Evolutionary conservation across 1,284 basidiomycete genomes (phyloP), one percentile per base, ranked within the genome.

Genomic region (Apiotrichum porosum): DNA sequence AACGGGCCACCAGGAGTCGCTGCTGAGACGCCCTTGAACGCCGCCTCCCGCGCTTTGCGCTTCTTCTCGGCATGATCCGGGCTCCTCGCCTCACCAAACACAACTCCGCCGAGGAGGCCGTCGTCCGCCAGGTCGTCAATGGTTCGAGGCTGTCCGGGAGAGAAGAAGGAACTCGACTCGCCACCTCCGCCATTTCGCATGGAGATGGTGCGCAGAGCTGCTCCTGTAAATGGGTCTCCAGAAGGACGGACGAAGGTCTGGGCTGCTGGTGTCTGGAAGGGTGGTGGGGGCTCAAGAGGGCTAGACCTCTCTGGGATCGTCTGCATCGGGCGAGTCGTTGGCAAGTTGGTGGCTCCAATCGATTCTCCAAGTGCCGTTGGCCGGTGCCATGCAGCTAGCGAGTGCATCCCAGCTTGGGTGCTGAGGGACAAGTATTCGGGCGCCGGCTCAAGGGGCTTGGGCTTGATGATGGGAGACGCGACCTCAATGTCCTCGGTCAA

Each of bases 401-500:
- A 17, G 30, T 39, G 6, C 26, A 6, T 23, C n/a, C 6, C 10
- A 9, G 37, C 24, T 34, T 21, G 12, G 9, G 32, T 26, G 13
- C 32, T 26, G 40, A 38, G 44, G 35, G 37, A 8, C 28, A 35
- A 34, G 37, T 39, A 26, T 22, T 49, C 38, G 12, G 47, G 37
- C 17, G 49, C 37, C 13, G 49, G 34, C 24, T 42, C 45, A 17
- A 49, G 17, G n/a, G 51, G 52, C 12, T 18, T 35, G 3, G 46
- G 47, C 12, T 33, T 37, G 38, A 51, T 22, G 24, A 46, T 47
- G 2, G 37, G 64, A 2, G 66, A 68, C 2, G 62, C 56, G 3
- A 63, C 37, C 2, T 53, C 50, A 22, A 60, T 49, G 2, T 60
- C 60, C 24, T 64, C 66, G n/a, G 53, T 59, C 12, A 70, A 38